Percentiles rank a stretch among this genome's conserved stretches.
phyloP scores from a whole-genome alignment of 1,284 basidiomycete genomes.

The Peniophora sp. region DNA sequence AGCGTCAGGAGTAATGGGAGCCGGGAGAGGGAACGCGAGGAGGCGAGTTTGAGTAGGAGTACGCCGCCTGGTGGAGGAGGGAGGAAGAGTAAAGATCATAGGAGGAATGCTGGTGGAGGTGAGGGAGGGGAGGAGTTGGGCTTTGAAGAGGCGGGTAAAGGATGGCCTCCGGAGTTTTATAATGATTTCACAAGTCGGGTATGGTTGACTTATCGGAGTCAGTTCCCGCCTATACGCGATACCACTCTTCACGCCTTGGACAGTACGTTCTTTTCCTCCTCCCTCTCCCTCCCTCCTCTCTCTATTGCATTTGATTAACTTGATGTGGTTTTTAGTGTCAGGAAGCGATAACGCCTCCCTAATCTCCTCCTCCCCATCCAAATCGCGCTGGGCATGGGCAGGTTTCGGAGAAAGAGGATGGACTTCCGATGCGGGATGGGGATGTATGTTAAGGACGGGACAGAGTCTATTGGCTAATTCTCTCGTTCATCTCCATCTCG shows the following conservation, averaged over 20 bases:
- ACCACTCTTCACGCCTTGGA: constrained; percentile 49
- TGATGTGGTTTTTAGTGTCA: too few species aligned
- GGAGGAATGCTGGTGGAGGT: too few species aligned
- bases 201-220: constrained; percentile 90
- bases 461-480: constrained; percentile 91
- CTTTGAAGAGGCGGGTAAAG: too few species aligned
- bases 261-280: too few species aligned
- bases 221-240: constrained; percentile 79
- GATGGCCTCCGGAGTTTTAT: constrained; percentile 81
- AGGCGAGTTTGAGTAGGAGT: too few species aligned
- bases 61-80: too few species aligned
- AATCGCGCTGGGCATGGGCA: constrained; percentile 40
- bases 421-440: constrained; percentile 96
- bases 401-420: constrained; percentile 70
- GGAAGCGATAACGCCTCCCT: constrained; percentile 16
- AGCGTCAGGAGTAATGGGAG: too few species aligned
- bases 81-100: too few species aligned
- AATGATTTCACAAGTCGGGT: constrained; percentile 84
- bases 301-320: too few species aligned
- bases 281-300: too few species aligned
- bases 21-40: too few species aligned
- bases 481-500: constrained; percentile 76
- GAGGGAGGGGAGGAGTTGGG: too few species aligned
- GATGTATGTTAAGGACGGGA: constrained; percentile 95
- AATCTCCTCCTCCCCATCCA: constrained; percentile 22